These are phyloP conservation scores for Cryptococcus floricola DNA, from an alignment of 1,284 basidiomycete genomes.

Conservation along the genomic window DNA sequence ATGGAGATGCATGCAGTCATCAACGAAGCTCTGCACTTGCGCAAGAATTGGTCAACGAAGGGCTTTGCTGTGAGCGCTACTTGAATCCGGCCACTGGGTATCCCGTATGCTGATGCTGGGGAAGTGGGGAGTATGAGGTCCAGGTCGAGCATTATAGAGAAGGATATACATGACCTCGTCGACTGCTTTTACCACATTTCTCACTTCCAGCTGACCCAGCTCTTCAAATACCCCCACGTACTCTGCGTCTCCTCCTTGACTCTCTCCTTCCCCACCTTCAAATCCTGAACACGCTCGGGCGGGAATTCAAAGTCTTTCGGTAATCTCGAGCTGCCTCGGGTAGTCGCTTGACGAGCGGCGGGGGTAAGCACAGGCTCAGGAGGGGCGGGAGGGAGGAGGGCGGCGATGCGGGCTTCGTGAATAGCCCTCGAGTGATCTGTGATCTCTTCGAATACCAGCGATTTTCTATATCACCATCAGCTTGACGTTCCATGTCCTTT, in stretches of 20 bases:
- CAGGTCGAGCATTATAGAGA: no score
- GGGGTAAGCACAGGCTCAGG: background rate
- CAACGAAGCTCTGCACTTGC: no score
- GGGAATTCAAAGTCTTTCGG: slow-evolving; percentile 18
- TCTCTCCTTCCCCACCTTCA: background rate
- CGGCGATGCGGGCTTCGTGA: slow-evolving; percentile 6
- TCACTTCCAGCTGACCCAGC: slow-evolving; percentile 8
- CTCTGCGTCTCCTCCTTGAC: slow-evolving; percentile 7
- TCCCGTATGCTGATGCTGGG: no score
- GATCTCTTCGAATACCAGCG: slow-evolving; percentile 14
- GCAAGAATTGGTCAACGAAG: no score
- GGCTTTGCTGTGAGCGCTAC: no score
- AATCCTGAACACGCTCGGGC: slow-evolving; percentile 1
- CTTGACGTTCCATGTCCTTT: background rate
- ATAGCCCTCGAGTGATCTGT: slow-evolving; percentile 13
- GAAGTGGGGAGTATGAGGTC: no score
- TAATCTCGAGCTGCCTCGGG: slow-evolving; percentile 2
- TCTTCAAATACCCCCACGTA: slow-evolving; percentile 13
- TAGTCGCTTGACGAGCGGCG: background rate
- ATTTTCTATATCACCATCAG: slow-evolving; percentile 8
- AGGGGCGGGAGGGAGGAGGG: background rate
- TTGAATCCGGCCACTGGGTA: no score
- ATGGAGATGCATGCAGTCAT: no score
- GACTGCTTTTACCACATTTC: no score
- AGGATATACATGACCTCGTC: no score